Evolutionary conservation across 2,329 filamentous ascomycete genomes (phyloP).

Genomic region (Lomentospora prolificans): DNA sequence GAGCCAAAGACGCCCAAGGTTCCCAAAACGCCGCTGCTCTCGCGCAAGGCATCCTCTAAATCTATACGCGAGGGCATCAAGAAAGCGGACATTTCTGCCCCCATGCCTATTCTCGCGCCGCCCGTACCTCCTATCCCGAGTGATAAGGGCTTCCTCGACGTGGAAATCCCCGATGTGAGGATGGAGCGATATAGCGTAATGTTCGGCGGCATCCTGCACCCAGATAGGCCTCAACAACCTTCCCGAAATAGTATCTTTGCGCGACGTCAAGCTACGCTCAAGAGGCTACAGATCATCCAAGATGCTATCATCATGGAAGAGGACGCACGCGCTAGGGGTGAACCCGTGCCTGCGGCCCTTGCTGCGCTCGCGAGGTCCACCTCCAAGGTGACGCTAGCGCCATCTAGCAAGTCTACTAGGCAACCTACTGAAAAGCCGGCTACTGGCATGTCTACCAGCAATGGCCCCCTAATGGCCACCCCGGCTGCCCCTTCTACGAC

Average conservation of each 20-base stretch:
- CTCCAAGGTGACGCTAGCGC: neutral
- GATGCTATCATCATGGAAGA: slow-evolving; percentile 18
- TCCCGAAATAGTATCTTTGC: slow-evolving; percentile 35
- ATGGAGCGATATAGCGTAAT: slow-evolving; percentile 91
- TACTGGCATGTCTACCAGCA: too few relatives aligned
- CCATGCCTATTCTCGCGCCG: slow-evolving; percentile 14
- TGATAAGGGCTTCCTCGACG: slow-evolving; percentile 43
- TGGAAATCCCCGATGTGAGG: slow-evolving; percentile 70
- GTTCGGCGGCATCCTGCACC: slow-evolving; percentile 67
- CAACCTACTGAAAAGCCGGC: too few relatives aligned
- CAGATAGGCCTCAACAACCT: slow-evolving; percentile 15
- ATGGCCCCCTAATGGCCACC: neutral
- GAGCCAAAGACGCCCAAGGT: slow-evolving; percentile 11
- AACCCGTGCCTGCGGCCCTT: neutral
- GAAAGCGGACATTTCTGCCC: slow-evolving; percentile 17
- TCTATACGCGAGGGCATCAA: slow-evolving; percentile 11
- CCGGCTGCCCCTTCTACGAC: neutral
- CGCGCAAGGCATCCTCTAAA: slow-evolving; percentile 13
- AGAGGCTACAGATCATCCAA: slow-evolving; percentile 45
- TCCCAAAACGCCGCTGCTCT: slow-evolving; percentile 2
- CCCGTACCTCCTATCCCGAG: slow-evolving; percentile 16
- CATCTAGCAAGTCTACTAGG: neutral
- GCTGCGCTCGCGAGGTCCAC: neutral
- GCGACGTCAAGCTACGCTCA: slow-evolving; percentile 48
- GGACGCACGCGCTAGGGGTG: slow-evolving; percentile 6